These are phyloP conservation scores for Bacterosira constricta DNA, from an alignment of 108 stramenopile species.

Conservation along the genomic window DNA sequence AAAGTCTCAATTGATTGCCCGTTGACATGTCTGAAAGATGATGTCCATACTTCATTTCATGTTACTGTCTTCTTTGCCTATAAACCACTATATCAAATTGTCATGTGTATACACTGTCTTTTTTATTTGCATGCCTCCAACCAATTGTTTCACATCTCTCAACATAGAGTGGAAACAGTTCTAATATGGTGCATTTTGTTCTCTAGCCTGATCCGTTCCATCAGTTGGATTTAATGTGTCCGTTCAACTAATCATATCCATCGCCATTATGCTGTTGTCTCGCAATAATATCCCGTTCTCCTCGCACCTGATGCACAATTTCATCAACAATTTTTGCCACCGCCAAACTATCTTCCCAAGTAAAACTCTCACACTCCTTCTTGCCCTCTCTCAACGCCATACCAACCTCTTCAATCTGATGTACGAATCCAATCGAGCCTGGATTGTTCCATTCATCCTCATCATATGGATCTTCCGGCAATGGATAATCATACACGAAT, in stretches of 20 bases:
- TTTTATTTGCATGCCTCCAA: too few relatives aligned
- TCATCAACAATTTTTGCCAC: slow-evolving; percentile 53
- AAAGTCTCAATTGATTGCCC: too few relatives aligned
- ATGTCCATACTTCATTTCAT: too few relatives aligned
- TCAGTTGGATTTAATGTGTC: too few relatives aligned
- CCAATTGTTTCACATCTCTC: too few relatives aligned
- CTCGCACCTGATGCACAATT: slow-evolving; percentile 38
- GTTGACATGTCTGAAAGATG: too few relatives aligned
- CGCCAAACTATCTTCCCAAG: slow-evolving; percentile 47
- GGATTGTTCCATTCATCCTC: slow-evolving; percentile 53
- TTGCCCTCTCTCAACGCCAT: slow-evolving; percentile 40
- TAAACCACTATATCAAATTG: too few relatives aligned
- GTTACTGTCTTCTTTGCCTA: too few relatives aligned
- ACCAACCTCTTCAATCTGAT: slow-evolving; percentile 50
- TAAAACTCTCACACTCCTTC: slow-evolving; percentile 43
- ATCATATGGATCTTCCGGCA: slow-evolving; percentile 53
- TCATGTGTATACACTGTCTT: too few relatives aligned
- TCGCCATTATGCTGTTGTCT: neutral
- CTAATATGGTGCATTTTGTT: too few relatives aligned
- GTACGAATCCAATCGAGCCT: slow-evolving; percentile 50
- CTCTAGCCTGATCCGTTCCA: too few relatives aligned
- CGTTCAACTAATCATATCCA: neutral
- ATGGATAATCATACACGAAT: slow-evolving; percentile 39
- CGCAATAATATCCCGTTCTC: neutral
- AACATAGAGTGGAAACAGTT: too few relatives aligned